A percentile compares a stretch with the other conserved stretches of the same genome.
These are phyloP conservation scores for Aspergillus sp. DNA, from an alignment of 2,329 filamentous ascomycete genomes.

Conservation along the genomic window DNA sequence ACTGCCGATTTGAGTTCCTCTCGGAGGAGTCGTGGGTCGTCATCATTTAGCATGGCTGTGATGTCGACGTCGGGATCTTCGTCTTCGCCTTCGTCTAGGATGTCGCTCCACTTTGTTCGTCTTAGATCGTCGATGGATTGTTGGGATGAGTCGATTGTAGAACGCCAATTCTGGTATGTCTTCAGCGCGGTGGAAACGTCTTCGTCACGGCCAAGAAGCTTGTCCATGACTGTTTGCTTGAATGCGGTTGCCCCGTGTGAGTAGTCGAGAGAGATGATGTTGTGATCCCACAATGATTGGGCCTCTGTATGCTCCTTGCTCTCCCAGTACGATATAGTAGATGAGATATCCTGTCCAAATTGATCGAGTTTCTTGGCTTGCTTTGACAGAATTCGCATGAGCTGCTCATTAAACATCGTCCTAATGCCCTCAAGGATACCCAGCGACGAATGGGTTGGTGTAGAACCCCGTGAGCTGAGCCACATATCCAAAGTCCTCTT, in stretches of 20 bases:
- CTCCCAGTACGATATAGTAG: constrained; percentile 56
- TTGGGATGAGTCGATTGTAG: constrained; percentile 53
- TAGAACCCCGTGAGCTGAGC: constrained; percentile 64
- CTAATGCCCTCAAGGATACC: constrained; percentile 64
- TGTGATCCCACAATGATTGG: constrained; percentile 60
- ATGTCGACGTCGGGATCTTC: constrained; percentile 32
- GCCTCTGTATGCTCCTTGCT: constrained; percentile 46
- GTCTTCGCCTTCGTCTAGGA: constrained; percentile 34
- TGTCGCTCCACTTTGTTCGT: constrained; percentile 29
- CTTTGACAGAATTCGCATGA: constrained; percentile 56
- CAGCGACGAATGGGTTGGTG: constrained; percentile 41
- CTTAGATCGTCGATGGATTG: constrained; percentile 29
- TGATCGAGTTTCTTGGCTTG: constrained; percentile 59
- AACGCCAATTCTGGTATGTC: constrained; percentile 65
- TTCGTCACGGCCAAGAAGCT: constrained; percentile 65
- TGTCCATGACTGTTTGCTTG: constrained; percentile 61
- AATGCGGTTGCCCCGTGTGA: constrained; percentile 60
- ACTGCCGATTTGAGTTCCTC: constrained; percentile 54
- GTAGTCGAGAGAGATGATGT: constrained; percentile 59
- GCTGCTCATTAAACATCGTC: constrained; percentile 59
- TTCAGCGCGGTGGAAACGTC: constrained; percentile 56
- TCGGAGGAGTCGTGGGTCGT: constrained; percentile 61
- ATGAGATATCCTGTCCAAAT: constrained; percentile 59
- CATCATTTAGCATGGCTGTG: constrained; percentile 54
- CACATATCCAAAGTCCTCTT: constrained; percentile 66